Evolutionary conservation across 352 stramenopile species (phyloP).

Genomic region (Phytopythium mirpurense): DNA sequence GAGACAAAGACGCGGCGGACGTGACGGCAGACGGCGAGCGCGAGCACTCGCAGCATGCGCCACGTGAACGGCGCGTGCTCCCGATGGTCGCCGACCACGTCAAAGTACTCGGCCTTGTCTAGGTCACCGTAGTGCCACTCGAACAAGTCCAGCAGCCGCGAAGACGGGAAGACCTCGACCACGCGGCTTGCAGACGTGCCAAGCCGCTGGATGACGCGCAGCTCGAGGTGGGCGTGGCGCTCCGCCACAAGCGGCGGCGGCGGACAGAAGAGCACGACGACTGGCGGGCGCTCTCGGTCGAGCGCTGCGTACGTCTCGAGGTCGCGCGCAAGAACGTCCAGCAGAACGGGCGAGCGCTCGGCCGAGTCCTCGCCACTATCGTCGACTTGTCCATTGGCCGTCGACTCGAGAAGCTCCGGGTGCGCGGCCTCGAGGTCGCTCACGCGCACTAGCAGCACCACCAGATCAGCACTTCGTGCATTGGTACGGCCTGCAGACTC

Average conservation of each 20-base stretch:
- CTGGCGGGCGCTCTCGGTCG: constrained; percentile 2
- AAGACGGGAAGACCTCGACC: constrained; percentile 23
- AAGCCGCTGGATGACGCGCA: constrained; percentile 13
- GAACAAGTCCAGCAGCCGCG: constrained; percentile 21
- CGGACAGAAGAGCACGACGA: constrained; percentile 38
- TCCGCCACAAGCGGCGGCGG: constrained; percentile 12
- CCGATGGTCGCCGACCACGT: constrained; percentile 38
- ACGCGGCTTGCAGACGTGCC: constrained; percentile 14
- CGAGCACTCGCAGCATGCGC: constrained; percentile 48
- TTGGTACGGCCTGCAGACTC: neutral
- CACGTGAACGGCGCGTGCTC: constrained; percentile 66
- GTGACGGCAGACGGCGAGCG: constrained; percentile 37
- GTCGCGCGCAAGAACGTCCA: constrained; percentile 17
- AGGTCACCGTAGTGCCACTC: constrained; percentile 12
- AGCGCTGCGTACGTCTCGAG: constrained; percentile 20
- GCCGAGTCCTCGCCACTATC: neutral
- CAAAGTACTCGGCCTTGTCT: constrained; percentile 24
- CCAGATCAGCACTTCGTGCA: constrained; percentile 13
- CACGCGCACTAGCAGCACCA: constrained; percentile 55
- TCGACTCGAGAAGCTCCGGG: constrained; percentile 38
- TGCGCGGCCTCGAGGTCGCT: constrained; percentile 49
- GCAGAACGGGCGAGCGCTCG: too few species aligned
- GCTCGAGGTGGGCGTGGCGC: constrained; percentile 11
- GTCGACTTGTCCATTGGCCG: neutral
- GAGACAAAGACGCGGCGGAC: constrained; percentile 38